Conservation (phyloP, 129 eudicot species). For the Chrysanthemum seticuspe region DNA sequence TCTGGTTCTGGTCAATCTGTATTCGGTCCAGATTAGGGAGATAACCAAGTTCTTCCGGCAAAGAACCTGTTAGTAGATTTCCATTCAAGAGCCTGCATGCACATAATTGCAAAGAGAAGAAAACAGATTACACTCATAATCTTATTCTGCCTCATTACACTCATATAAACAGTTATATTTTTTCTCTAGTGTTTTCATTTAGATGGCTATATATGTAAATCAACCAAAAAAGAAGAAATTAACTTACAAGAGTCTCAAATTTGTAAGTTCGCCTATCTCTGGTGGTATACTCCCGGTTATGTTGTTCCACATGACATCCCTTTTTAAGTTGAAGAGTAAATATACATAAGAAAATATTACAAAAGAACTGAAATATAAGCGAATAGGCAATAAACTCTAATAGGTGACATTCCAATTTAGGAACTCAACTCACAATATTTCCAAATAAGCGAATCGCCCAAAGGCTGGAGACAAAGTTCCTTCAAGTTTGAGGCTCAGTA, state of each 20-base stretch:
- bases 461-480: constrained; percentile 77
- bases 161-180: neutral
- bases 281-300: constrained; percentile 65
- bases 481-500: constrained; percentile 49
- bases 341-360: constrained; percentile 11
- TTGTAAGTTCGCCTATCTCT: constrained; percentile 61
- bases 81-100: constrained; percentile 81
- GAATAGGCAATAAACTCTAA: constrained; percentile 12
- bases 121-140: neutral
- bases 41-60: constrained; percentile 78
- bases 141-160: too few species aligned
- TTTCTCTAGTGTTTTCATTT: constrained; percentile 10
- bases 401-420: neutral
- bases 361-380: constrained; percentile 7
- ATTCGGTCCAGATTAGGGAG: constrained; percentile 79
- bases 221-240: neutral
- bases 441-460: constrained; percentile 55
- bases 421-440: constrained; percentile 61
- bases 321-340: constrained; percentile 26
- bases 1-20: constrained; percentile 79
- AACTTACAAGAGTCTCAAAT: constrained; percentile 67
- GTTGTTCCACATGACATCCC: constrained; percentile 85
- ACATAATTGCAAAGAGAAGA: constrained; percentile 17
- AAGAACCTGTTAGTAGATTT: constrained; percentile 67
- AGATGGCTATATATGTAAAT: constrained; percentile 8